Conservation (phyloP, 768 basidiomycete genomes). For the Candolleomyces eurysporus region DNA sequence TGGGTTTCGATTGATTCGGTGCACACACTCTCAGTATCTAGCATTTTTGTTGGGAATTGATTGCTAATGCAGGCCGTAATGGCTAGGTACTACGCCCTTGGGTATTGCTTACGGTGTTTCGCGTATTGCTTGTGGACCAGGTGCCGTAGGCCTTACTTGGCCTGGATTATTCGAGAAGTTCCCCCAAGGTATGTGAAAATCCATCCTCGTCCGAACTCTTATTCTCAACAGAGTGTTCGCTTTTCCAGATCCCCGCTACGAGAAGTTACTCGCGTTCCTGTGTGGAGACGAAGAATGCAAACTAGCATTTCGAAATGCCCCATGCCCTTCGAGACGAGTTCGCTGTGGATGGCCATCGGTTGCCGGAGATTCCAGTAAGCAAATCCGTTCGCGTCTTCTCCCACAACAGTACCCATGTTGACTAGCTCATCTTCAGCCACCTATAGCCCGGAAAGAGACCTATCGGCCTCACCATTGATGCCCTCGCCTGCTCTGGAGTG, state of each 20-base stretch:
- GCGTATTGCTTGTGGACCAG: slow-evolving; percentile 73
- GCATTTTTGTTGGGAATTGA: slow-evolving; percentile 45
- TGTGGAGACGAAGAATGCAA: slow-evolving; percentile 23
- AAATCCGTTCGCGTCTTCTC: not conserved
- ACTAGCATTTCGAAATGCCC: slow-evolving; percentile 33
- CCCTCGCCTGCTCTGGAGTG: slow-evolving; percentile 79
- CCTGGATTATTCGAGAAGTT: slow-evolving; percentile 84
- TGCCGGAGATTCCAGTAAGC: slow-evolving; percentile 78
- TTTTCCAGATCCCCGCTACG: slow-evolving; percentile 50
- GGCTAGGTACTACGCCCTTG: slow-evolving; percentile 56
- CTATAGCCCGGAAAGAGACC: slow-evolving; percentile 25
- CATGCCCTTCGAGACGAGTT: slow-evolving; percentile 71
- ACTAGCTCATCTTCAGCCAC: no score
- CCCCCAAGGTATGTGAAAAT: slow-evolving; percentile 55
- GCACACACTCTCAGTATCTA: slow-evolving; percentile 22
- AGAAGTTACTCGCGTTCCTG: no score
- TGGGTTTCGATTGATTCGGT: slow-evolving; percentile 87
- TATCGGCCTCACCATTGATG: slow-evolving; percentile 79
- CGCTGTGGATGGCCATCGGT: slow-evolving; percentile 62
- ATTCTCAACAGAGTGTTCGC: no score
- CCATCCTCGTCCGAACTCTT: not conserved
- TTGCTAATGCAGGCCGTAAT: not conserved
- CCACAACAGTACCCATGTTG: not conserved
- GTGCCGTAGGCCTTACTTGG: slow-evolving; percentile 88
- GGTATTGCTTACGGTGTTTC: slow-evolving; percentile 89